These are phyloP conservation scores for Stenocarpella maydis DNA, from an alignment of 2,329 filamentous ascomycete species.

Conservation along the genomic window DNA sequence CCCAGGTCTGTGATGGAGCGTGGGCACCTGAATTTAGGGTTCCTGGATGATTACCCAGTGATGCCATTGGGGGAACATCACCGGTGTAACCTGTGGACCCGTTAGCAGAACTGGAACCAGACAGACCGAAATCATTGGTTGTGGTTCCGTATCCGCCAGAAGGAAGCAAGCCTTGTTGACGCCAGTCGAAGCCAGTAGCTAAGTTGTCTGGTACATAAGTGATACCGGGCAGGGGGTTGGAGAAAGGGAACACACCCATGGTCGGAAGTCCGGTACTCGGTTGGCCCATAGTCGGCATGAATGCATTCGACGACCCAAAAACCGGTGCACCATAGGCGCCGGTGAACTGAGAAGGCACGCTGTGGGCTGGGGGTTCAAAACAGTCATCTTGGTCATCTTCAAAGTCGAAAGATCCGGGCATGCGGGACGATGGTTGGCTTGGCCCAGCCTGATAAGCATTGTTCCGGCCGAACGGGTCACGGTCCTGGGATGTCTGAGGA, in stretches of 20 bases:
- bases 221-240: slow-evolving; percentile 17
- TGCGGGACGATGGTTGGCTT: slow-evolving; percentile 8
- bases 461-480: not conserved
- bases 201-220: slow-evolving; percentile 27
- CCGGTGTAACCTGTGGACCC: slow-evolving; percentile 3
- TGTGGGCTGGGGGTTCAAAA: not conserved
- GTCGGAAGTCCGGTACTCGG: slow-evolving; percentile 9
- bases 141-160: slow-evolving; percentile 18
- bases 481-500: slow-evolving; percentile 3
- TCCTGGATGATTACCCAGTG: slow-evolving; percentile 34
- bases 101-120: not conserved
- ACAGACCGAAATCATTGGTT: not conserved
- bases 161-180: slow-evolving; percentile 30
- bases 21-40: slow-evolving; percentile 37
- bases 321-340: not conserved
- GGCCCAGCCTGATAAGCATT: not conserved
- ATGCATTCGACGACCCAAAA: slow-evolving; percentile 1
- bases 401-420: slow-evolving; percentile 17
- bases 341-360: slow-evolving; percentile 2
- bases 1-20: slow-evolving; percentile 17
- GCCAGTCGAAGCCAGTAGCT: slow-evolving; percentile 36
- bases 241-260: slow-evolving; percentile 22
- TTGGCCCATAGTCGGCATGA: slow-evolving; percentile 19
- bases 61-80: not conserved
- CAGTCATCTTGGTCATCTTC: not conserved